These are phyloP conservation scores for Tubosaeta sp. DNA, from an alignment of 768 basidiomycete genomes.

Conservation along the genomic window DNA sequence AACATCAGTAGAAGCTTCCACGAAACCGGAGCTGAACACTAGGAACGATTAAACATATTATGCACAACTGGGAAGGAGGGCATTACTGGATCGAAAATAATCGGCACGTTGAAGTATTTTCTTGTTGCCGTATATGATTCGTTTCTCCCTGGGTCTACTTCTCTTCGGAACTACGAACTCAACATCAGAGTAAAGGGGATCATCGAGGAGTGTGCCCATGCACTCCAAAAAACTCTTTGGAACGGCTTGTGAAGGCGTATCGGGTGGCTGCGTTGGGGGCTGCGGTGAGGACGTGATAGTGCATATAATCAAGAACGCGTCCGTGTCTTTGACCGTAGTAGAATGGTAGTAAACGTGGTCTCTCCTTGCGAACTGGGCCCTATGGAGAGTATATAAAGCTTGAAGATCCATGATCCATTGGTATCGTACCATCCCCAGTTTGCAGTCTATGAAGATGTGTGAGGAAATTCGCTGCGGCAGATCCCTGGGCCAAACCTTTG, in stretches of 20 bases:
- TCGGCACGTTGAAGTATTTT: slow-evolving; percentile 66
- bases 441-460: slow-evolving; percentile 48
- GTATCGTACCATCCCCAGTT: slow-evolving; percentile 79
- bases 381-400: slow-evolving; percentile 21
- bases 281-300: slow-evolving; percentile 69
- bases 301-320: slow-evolving; percentile 74
- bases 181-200: slow-evolving; percentile 82
- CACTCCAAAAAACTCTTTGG: slow-evolving; percentile 65
- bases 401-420: background rate
- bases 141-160: slow-evolving; percentile 33
- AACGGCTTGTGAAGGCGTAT: slow-evolving; percentile 48
- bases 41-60: background rate
- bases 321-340: slow-evolving; percentile 46
- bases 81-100: slow-evolving; percentile 72
- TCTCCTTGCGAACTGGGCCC: slow-evolving; percentile 77
- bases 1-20: slow-evolving; percentile 45
- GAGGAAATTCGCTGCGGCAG: slow-evolving; percentile 5
- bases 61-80: background rate
- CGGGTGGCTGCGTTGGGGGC: slow-evolving; percentile 42
- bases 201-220: slow-evolving; percentile 72
- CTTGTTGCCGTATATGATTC: slow-evolving; percentile 63
- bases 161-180: slow-evolving; percentile 67
- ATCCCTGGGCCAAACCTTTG: slow-evolving; percentile 41
- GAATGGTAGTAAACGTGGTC: slow-evolving; percentile 65
- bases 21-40: slow-evolving; percentile 77